phyloP scores from a whole-genome alignment of 306 rosid species.

The Oemleria cerasiformis region DNA sequence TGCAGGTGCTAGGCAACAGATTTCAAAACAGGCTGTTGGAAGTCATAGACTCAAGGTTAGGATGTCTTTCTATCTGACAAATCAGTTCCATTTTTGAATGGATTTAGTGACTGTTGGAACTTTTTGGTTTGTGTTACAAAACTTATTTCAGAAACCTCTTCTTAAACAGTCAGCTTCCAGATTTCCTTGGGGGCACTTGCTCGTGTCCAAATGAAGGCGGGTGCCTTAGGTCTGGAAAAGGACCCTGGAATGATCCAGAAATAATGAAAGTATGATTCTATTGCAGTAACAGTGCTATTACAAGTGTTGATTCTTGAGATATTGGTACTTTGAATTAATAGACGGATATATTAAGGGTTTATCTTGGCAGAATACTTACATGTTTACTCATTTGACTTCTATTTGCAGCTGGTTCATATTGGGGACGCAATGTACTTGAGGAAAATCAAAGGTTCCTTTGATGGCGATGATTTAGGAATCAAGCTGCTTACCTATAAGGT shows the following conservation, averaged over 20 bases:
- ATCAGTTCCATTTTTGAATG: not conserved
- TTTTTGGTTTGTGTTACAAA: not conserved
- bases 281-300: slow-evolving; percentile 21
- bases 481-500: slow-evolving; percentile 52
- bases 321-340: slow-evolving; percentile 22
- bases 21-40: slow-evolving; percentile 65
- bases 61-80: slow-evolving; percentile 8
- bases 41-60: slow-evolving; percentile 82
- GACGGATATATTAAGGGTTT: slow-evolving; percentile 18
- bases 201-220: slow-evolving; percentile 86
- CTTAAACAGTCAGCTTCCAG: slow-evolving; percentile 82
- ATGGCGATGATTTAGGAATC: slow-evolving; percentile 36
- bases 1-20: slow-evolving; percentile 83
- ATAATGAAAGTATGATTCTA: slow-evolving; percentile 69
- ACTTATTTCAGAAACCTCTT: slow-evolving; percentile 23
- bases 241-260: slow-evolving; percentile 92
- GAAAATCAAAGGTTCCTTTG: slow-evolving; percentile 37
- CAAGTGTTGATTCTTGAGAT: slow-evolving; percentile 2
- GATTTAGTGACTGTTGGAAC: not conserved
- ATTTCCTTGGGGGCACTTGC: slow-evolving; percentile 90
- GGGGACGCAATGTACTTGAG: slow-evolving; percentile 54
- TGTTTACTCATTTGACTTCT: slow-evolving; percentile 24
- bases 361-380: slow-evolving; percentile 15
- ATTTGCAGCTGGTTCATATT: slow-evolving; percentile 59
- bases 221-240: slow-evolving; percentile 82